Percentiles rank a stretch among this genome's conserved stretches.
phyloP scores from a whole-genome alignment of 2,329 filamentous ascomycete species.

The Aureobasidium sp. region DNA sequence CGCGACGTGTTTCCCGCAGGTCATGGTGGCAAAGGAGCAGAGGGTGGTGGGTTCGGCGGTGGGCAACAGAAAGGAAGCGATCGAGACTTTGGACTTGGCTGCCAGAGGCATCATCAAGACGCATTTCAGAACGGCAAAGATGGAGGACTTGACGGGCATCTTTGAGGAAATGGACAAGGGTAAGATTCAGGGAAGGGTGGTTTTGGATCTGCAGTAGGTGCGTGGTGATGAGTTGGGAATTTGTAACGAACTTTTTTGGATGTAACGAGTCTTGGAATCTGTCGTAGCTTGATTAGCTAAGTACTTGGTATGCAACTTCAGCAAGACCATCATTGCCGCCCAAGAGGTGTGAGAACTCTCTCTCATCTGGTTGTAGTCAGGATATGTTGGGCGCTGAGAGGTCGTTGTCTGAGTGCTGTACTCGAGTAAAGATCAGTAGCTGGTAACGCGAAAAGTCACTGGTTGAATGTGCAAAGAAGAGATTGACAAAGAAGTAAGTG shows the following conservation, averaged over 20 bases:
- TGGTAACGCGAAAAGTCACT: not conserved
- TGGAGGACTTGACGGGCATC: conserved; percentile 37
- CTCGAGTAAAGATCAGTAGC: too few relatives aligned
- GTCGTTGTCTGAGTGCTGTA: not conserved
- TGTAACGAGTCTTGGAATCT: not conserved
- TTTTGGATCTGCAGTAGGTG: conserved; percentile 32
- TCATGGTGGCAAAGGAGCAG: conserved; percentile 34
- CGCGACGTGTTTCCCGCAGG: conserved; percentile 30
- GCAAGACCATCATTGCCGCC: not conserved
- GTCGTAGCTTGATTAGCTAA: not conserved
- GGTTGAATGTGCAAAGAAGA: not conserved
- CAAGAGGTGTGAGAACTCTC: not conserved
- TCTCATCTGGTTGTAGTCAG: not conserved
- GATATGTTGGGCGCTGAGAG: not conserved
- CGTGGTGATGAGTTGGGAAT: not conserved
- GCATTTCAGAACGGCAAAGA: conserved; percentile 37
- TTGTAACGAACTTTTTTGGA: not conserved
- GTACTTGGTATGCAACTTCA: not conserved
- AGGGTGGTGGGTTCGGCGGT: conserved; percentile 39
- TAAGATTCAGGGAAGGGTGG: conserved; percentile 39
- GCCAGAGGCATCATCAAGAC: conserved; percentile 38
- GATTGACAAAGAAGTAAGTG: not conserved
- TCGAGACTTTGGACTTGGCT: conserved; percentile 41
- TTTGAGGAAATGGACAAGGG: conserved; percentile 40
- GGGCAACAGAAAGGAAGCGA: conserved; percentile 38